These are phyloP conservation scores for Dioscorea zingiberensis DNA, from an alignment of 106 monocot genomes.

Conservation along the genomic window DNA sequence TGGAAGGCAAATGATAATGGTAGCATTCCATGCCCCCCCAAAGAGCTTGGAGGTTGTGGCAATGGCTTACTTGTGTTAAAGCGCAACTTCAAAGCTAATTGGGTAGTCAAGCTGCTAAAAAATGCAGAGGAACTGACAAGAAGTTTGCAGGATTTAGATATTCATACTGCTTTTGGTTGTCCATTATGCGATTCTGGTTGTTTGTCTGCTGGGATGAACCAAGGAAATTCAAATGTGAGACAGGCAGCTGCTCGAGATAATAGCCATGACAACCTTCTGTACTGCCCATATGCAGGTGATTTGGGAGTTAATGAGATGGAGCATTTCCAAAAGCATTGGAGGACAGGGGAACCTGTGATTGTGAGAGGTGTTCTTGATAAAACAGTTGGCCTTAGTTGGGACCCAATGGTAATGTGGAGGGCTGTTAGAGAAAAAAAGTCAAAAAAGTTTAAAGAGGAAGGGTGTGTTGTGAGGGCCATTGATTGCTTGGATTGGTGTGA, in stretches of 20 bases:
- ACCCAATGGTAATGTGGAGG: slow-evolving; percentile 40
- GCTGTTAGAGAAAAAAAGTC: slow-evolving; percentile 26
- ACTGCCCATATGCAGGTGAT: slow-evolving; percentile 18
- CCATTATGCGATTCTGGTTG: too few species aligned
- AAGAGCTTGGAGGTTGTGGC: slow-evolving; percentile 31
- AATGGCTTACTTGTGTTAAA: slow-evolving; percentile 18
- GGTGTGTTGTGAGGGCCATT: slow-evolving; percentile 29
- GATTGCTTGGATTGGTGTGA: slow-evolving; percentile 50
- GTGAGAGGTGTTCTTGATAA: slow-evolving; percentile 32
- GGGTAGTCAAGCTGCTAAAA: slow-evolving; percentile 22
- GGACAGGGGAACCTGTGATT: slow-evolving; percentile 31
- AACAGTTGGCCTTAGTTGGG: slow-evolving; percentile 40
- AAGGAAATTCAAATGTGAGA: background rate
- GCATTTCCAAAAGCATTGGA: slow-evolving; percentile 36
- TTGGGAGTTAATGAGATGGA: slow-evolving; percentile 20
- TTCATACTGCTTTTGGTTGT: too few species aligned
- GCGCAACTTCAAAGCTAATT: slow-evolving; percentile 23
- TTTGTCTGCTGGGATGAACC: too few species aligned
- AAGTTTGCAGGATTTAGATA: too few species aligned
- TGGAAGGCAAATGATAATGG: slow-evolving; percentile 26
- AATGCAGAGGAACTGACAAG: slow-evolving; percentile 24
- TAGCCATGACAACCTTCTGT: slow-evolving; percentile 26
- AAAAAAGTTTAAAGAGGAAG: slow-evolving; percentile 26
- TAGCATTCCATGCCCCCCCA: slow-evolving; percentile 33
- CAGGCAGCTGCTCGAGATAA: slow-evolving; percentile 17